These are phyloP conservation scores for Lanmaoa pseudosensibilis DNA, from an alignment of 768 basidiomycete genomes.

Conservation along the genomic window DNA sequence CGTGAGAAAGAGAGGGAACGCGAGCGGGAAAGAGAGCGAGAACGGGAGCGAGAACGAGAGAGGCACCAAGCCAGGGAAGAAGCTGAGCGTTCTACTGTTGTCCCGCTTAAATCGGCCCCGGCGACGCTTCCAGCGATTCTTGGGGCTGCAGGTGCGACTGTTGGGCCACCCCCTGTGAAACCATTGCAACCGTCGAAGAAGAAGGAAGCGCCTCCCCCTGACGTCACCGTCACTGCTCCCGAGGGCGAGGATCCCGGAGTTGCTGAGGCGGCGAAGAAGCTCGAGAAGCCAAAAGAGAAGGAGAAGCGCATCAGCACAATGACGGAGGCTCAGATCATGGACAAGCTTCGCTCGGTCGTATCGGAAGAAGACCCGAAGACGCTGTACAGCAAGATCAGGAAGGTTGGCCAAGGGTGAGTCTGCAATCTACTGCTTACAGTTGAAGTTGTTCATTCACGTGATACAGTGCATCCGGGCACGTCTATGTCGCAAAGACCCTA, in stretches of 20 bases:
- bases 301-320: conserved; percentile 91
- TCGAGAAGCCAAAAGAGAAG: conserved; percentile 60
- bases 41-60: conserved; percentile 31
- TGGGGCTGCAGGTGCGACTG: conserved; percentile 50
- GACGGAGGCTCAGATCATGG: conserved; percentile 98
- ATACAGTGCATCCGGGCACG: conserved; percentile 89
- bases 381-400: conserved; percentile 95
- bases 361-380: conserved; percentile 82
- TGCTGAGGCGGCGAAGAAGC: conserved; percentile 69
- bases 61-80: conserved; percentile 32
- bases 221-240: conserved; percentile 52
- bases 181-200: conserved; percentile 78
- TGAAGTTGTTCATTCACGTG: conserved; percentile 7
- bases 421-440: conserved; percentile 1
- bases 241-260: conserved; percentile 49
- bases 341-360: conserved; percentile 89
- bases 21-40: conserved; percentile 39
- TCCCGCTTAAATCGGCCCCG: conserved; percentile 44
- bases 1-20: conserved; percentile 35
- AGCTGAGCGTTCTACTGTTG: conserved; percentile 40
- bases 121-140: conserved; percentile 44
- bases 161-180: conserved; percentile 63
- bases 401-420: conserved; percentile 95
- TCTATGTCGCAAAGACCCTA: conserved; percentile 93
- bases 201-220: conserved; percentile 34